These are phyloP conservation scores for Chrysanthemum makinoi DNA, from an alignment of 129 eudicot species.

Conservation along the genomic window DNA sequence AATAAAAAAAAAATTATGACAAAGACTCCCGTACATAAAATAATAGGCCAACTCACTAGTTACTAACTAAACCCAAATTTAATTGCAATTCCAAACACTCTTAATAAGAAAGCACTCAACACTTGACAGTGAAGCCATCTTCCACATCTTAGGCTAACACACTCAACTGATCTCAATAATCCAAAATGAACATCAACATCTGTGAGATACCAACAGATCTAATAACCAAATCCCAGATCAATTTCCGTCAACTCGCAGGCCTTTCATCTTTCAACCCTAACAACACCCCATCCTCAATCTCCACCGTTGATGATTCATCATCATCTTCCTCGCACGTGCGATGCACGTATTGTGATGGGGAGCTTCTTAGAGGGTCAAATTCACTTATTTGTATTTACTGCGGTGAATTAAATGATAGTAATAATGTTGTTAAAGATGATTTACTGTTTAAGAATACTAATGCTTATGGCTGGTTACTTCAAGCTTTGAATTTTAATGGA, in stretches of 20 bases:
- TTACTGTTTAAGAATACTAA: conserved; percentile 52
- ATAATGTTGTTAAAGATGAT: conserved; percentile 48
- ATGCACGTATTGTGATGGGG: conserved; percentile 60
- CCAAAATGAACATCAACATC: conserved; percentile 34
- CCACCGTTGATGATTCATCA: conserved; percentile 32
- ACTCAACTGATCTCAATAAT: not conserved
- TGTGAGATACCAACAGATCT: conserved; percentile 47
- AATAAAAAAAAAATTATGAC: no score
- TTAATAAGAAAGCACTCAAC: no score
- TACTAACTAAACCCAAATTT: no score
- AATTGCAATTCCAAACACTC: no score
- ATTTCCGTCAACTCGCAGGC: conserved; percentile 52
- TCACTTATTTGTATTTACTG: conserved; percentile 78
- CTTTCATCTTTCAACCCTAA: conserved; percentile 46
- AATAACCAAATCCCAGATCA: conserved; percentile 54
- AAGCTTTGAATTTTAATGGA: conserved; percentile 65
- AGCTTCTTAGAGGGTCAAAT: conserved; percentile 60
- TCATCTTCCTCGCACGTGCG: conserved; percentile 51
- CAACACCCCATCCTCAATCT: conserved; percentile 45
- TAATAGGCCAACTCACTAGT: no score
- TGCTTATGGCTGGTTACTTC: conserved; percentile 68
- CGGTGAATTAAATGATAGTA: conserved; percentile 44
- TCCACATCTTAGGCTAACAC: no score
- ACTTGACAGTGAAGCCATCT: no score
- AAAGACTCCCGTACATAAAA: no score